phyloP scores from a whole-genome alignment of 495 filamentous ascomycete genomes.

The Rhypophila decipiens region DNA sequence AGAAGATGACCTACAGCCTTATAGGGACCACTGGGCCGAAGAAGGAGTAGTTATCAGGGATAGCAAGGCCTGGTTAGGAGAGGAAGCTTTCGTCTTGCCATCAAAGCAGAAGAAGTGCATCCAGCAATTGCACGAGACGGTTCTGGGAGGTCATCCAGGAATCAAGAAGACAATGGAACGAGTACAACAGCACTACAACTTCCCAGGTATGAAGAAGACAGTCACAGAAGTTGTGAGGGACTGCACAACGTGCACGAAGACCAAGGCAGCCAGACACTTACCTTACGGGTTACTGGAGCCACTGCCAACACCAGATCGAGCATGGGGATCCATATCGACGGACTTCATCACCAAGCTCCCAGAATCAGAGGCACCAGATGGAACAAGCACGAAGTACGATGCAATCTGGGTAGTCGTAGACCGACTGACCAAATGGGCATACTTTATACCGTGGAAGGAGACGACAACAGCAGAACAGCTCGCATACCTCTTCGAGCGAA shows the following conservation, averaged over 20 bases:
- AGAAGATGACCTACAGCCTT: no score
- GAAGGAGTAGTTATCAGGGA: no score
- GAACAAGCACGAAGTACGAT: neutral
- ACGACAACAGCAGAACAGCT: neutral
- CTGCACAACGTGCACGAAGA: neutral
- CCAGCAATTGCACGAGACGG: no score
- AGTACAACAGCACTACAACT: neutral
- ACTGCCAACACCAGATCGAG: neutral
- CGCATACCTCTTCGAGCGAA: neutral
- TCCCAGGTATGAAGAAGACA: neutral
- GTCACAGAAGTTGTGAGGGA: neutral
- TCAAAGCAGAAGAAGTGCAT: no score
- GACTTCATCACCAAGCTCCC: neutral
- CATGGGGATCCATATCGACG: neutral
- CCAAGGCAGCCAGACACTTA: neutral
- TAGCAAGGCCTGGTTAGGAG: no score
- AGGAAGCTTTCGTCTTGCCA: no score
- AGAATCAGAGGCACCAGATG: neutral
- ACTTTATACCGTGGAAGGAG: neutral
- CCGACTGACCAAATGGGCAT: neutral
- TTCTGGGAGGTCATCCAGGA: neutral
- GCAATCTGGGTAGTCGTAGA: neutral
- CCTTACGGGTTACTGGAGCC: neutral
- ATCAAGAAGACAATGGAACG: neutral
- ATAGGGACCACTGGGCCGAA: no score